Percentiles rank a stretch among this genome's conserved stretches.
Conservation (phyloP, 345 rosid species). For the Geranium brycei region DNA sequence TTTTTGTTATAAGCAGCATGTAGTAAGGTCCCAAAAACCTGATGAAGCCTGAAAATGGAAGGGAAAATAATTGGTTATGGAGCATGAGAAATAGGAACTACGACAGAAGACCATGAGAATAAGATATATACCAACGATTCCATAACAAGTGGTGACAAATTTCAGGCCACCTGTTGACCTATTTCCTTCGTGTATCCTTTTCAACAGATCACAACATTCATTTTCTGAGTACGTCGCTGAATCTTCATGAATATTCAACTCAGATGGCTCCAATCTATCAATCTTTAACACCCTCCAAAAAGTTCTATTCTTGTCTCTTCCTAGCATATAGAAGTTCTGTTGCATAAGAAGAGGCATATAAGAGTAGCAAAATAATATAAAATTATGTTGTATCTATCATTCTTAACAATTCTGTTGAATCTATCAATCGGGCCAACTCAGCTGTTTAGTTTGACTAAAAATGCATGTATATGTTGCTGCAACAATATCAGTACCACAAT, state of each 20-base stretch:
- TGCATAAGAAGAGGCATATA: background rate
- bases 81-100: background rate
- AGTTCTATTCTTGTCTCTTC: background rate
- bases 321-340: background rate
- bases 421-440: too few relatives aligned
- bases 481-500: too few relatives aligned
- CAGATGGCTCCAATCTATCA: background rate
- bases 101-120: background rate
- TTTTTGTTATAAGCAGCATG: slow-evolving; percentile 79
- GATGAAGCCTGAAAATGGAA: slow-evolving; percentile 47
- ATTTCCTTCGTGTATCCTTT: background rate
- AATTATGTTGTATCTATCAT: too few relatives aligned
- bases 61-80: background rate
- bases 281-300: background rate
- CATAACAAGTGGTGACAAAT: background rate
- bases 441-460: too few relatives aligned
- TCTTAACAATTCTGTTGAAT: too few relatives aligned
- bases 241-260: background rate
- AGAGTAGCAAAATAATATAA: too few relatives aligned
- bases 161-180: background rate
- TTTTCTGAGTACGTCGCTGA: background rate
- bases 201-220: background rate
- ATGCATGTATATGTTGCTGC: too few relatives aligned
- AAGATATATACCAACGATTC: background rate
- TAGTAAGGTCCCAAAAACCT: slow-evolving; percentile 91